phyloP scores from a whole-genome alignment of 2,329 filamentous ascomycete genomes.

The Ophiostoma populinum region DNA sequence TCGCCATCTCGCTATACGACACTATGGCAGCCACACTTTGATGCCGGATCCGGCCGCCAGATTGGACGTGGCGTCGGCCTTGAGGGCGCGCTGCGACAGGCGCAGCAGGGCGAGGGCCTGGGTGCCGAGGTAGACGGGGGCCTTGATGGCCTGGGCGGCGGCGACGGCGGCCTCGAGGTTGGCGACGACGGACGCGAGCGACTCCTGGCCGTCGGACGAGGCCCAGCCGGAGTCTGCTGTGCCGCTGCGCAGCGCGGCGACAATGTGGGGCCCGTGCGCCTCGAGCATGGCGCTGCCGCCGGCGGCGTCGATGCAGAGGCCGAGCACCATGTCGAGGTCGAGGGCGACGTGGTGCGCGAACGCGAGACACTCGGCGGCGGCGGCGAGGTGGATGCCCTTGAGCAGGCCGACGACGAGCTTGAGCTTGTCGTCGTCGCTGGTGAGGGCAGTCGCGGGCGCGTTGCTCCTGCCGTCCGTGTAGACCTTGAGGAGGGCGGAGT shows the following conservation, averaged over 20 bases:
- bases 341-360: slow-evolving; percentile 24
- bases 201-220: slow-evolving; percentile 8
- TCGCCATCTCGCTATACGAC: too few relatives aligned
- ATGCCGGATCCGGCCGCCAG: slow-evolving; percentile 13
- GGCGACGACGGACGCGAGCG: slow-evolving; percentile 16
- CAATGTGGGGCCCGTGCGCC: slow-evolving; percentile 21
- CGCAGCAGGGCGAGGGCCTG: slow-evolving; percentile 22
- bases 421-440: not conserved
- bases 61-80: not conserved
- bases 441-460: too few relatives aligned
- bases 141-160: slow-evolving; percentile 25
- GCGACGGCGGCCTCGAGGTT: slow-evolving; percentile 21
- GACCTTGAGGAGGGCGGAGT: slow-evolving; percentile 25
- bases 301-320: slow-evolving; percentile 28
- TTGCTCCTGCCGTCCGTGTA: slow-evolving; percentile 22
- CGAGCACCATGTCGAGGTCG: slow-evolving; percentile 27
- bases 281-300: slow-evolving; percentile 25
- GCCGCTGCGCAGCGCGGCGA: slow-evolving; percentile 18
- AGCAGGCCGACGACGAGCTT: slow-evolving; percentile 22
- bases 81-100: slow-evolving; percentile 14
- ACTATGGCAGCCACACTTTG: slow-evolving; percentile 13
- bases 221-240: slow-evolving; percentile 12
- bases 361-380: slow-evolving; percentile 25
- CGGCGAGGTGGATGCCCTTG: slow-evolving; percentile 25
- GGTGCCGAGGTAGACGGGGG: slow-evolving; percentile 23